Evolutionary conservation across 2,329 filamentous ascomycete species (phyloP), one percentile per base, ranked within the genome.

Genomic region (Aspergillus hiratsukae): DNA sequence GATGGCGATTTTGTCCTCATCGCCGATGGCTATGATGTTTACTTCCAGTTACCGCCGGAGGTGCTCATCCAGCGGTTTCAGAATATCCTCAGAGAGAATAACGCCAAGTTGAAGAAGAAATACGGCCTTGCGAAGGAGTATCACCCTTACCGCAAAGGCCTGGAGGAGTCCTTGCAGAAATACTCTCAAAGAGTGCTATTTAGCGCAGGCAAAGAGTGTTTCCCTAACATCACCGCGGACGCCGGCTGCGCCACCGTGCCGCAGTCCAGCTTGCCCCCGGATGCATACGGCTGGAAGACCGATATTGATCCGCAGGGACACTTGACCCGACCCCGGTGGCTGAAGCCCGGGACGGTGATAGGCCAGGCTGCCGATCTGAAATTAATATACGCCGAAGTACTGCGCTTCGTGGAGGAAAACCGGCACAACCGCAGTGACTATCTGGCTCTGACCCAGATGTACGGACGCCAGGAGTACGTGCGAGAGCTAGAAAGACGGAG

Each of bases 21-120:
- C 49, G 78, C 86, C 5, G 86, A 89, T 66, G 84, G 82, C 1
- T 80, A 83, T 66, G 84, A 88, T 57, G 77, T 84, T 1, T 84
- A 85, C 73, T 83, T 88, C 57, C 87, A 89, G 67, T 74, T 89
- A 2, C 84, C 85, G 0, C 80, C 83, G 2, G 81, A 86, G 45
- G 76, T 88, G 21, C 72, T 89, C 61, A 79, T 89, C 27, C 74
- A 81, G 60, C 80, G 86, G 46, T 89, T 88, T 68, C 82, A 85
- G 60, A 72, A 76, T 14, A 72, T 84, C 17, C 67, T 82, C 19
- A 72, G 76, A n/a, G 76, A 78, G 51, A 81, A 80, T 28, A 84
- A 88, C 60, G 68, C 71, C 31, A 77, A 80, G 27, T 70, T 87
- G 45, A 71, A 74, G 37, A 69, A 76, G 51, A 78, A 76, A 41